Conservation (phyloP, 1,284 basidiomycete species). For the Puccinia triticina region DNA sequence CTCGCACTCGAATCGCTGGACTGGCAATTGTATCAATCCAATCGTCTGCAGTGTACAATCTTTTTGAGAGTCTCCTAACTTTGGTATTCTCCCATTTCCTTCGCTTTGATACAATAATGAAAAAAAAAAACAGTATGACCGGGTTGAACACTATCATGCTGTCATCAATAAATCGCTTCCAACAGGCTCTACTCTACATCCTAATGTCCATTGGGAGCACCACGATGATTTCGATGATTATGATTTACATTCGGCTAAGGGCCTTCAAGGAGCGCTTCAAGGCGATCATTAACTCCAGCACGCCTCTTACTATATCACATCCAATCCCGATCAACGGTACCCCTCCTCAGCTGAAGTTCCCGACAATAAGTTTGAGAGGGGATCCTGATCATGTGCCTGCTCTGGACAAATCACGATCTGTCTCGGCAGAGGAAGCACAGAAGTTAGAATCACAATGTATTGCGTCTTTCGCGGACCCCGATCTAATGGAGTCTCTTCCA, state of each 20-base stretch:
- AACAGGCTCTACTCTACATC: constrained; percentile 60
- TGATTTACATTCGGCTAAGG: constrained; percentile 59
- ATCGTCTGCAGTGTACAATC: too few relatives aligned
- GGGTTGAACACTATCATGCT: constrained; percentile 58
- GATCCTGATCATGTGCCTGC: background rate
- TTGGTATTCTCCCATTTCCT: background rate
- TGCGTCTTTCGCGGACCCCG: background rate
- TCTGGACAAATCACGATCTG: background rate
- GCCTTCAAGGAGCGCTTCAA: constrained; percentile 58
- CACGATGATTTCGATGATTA: constrained; percentile 58
- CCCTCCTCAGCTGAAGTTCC: background rate
- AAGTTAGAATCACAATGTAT: background rate
- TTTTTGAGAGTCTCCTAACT: background rate
- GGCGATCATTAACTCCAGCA: constrained; percentile 37
- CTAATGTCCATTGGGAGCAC: constrained; percentile 60
- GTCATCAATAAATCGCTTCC: constrained; percentile 56
- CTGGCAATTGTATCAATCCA: too few relatives aligned
- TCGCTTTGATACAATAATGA: background rate
- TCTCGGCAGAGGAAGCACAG: background rate
- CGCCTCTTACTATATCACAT: background rate
- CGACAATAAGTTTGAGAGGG: background rate
- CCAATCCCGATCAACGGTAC: background rate
- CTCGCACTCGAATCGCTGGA: background rate
- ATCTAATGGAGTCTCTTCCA: background rate
- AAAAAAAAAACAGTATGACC: constrained; percentile 54